A percentile compares a stretch with the other conserved stretches of the same genome.
These are phyloP conservation scores for Roridomyces roridus DNA, from an alignment of 768 basidiomycete genomes.

Conservation along the genomic window DNA sequence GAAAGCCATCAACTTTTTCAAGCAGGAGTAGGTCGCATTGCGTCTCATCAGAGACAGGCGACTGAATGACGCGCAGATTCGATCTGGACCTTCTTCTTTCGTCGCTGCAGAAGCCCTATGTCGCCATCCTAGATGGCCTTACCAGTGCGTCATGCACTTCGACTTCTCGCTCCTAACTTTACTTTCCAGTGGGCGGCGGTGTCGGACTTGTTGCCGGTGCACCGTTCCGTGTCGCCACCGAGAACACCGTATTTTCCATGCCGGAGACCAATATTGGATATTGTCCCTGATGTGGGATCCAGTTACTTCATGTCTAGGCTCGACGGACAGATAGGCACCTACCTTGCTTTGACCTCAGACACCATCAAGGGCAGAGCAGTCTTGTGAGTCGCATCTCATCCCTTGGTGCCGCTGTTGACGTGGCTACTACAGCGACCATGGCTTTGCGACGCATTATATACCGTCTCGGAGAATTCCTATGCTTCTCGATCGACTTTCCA, in stretches of 20 bases:
- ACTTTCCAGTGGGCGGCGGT: slow-evolving; percentile 87
- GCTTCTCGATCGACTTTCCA: slow-evolving; percentile 71
- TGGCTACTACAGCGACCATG: slow-evolving; percentile 69
- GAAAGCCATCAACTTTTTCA: slow-evolving; percentile 87
- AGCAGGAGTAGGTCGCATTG: slow-evolving; percentile 72
- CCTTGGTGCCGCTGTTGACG: slow-evolving; percentile 9
- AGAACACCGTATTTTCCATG: slow-evolving; percentile 92
- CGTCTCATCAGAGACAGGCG: slow-evolving; percentile 17
- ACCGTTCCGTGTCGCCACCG: slow-evolving; percentile 91
- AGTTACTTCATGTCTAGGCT: slow-evolving; percentile 88
- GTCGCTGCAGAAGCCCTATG: slow-evolving; percentile 83
- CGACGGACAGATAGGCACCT: slow-evolving; percentile 94
- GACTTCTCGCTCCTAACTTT: slow-evolving; percentile 8
- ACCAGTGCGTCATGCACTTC: slow-evolving; percentile 68
- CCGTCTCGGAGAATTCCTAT: slow-evolving; percentile 76
- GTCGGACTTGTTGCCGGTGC: slow-evolving; percentile 87
- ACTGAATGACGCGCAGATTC: slow-evolving; percentile 55
- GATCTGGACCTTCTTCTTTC: slow-evolving; percentile 80
- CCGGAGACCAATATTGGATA: slow-evolving; percentile 95
- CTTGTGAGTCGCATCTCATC: slow-evolving; percentile 63
- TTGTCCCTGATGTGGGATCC: slow-evolving; percentile 91
- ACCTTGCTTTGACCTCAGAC: slow-evolving; percentile 85
- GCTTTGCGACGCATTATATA: slow-evolving; percentile 94
- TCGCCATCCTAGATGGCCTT: slow-evolving; percentile 88
- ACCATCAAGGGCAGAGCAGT: slow-evolving; percentile 78